Base-by-base conservation (phyloP, 495 filamentous ascomycete species). In the Tuber aestivum region DNA sequence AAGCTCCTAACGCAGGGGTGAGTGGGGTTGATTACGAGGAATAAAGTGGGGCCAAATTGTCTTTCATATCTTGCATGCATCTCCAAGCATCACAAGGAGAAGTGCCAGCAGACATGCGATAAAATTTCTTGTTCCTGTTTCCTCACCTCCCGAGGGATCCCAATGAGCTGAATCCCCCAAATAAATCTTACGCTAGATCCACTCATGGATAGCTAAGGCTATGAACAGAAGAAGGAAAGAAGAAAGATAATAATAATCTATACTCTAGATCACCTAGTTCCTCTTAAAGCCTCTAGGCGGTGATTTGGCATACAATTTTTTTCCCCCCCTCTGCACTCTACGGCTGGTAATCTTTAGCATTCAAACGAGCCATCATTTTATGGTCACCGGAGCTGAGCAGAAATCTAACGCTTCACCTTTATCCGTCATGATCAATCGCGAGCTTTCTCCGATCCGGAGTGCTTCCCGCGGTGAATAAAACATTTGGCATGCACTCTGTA, bases 41-140 rank as follows among this genome's bases (percentile, higher is more conserved):
- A 65, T 65, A 65, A 65, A 65, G 56, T 65, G 56, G 56, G 56
- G 56, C 32, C 56, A 65, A 65, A 65, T 65, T 65, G 56, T 35
- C 56, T 65, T 65, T 35, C 27, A 65, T 4, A 27, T 65, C 56
- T 65, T 65, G 27, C 56, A 18, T 65, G 27, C 56, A 32, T 65
- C 56, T 65, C 32, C n/a, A 8, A 18, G 56, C 35, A 65, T 65
- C 14, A 35, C 56, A 35, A 65, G n/a, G 56, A 65, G 56, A 27
- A 16, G 35, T 65, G 27, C 56, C 56, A 65, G 14, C 56, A 18
- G 12, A 65, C 27, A 35, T 35, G 56, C n/a, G 27, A 65, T 65
- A 35, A 65, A 35, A 32, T 65, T 65, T 65, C 16, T 18, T 65
- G 56, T 35, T 32, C 27, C 56, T 4, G 56, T 65, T 65, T 35